Evolutionary conservation across 2,329 filamentous ascomycete genomes (phyloP).

Genomic region (Fusarium irregulare): DNA sequence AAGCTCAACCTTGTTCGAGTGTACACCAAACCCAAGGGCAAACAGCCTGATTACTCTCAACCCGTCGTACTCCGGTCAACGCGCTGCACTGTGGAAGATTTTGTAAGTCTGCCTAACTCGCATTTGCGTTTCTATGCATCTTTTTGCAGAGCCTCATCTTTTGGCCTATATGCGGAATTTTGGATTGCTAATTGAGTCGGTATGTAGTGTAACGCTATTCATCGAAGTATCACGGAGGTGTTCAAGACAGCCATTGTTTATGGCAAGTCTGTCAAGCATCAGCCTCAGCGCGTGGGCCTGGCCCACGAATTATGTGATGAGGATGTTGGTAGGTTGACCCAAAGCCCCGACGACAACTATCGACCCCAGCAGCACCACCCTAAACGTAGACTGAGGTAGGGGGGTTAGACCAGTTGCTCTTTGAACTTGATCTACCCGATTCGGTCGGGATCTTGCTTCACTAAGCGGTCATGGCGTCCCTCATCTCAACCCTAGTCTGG

Average conservation of each 20-base stretch:
- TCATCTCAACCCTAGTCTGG: constrained; percentile 29
- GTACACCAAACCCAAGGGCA: constrained; percentile 98
- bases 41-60: constrained; percentile 88
- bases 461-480: constrained; percentile 25
- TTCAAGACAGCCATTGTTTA: constrained; percentile 98
- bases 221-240: constrained; percentile 93
- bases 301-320: constrained; percentile 93
- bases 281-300: constrained; percentile 94
- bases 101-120: constrained; percentile 71
- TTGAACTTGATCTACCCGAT: constrained; percentile 38
- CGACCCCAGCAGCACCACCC: constrained; percentile 22
- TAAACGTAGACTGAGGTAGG: constrained; percentile 17
- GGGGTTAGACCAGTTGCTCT: constrained; percentile 22
- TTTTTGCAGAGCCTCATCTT: constrained; percentile 21
- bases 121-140: constrained; percentile 3
- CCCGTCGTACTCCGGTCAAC: constrained; percentile 89
- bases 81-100: constrained; percentile 93
- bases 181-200: constrained; percentile 53
- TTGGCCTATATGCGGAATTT: constrained; percentile 13
- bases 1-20: constrained; percentile 91
- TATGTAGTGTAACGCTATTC: constrained; percentile 90
- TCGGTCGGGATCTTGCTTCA: constrained; percentile 39
- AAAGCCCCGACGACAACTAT: constrained; percentile 16
- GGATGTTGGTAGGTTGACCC: constrained; percentile 82
- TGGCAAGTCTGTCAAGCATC: constrained; percentile 97